These are phyloP conservation scores for Candida coquimbonensis DNA, from an alignment of 805 yeast genomes.

Conservation along the genomic window DNA sequence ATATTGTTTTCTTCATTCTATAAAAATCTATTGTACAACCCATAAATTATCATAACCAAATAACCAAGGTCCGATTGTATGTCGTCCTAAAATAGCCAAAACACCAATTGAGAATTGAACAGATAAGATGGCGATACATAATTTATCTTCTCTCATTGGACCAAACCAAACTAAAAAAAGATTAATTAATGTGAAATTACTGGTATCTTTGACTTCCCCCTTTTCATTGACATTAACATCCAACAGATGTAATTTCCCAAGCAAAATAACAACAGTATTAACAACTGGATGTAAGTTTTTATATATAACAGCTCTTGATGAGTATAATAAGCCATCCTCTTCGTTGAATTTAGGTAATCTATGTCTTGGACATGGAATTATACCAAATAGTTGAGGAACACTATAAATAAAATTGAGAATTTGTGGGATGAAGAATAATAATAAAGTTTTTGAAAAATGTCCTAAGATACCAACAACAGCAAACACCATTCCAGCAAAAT, in stretches of 20 bases:
- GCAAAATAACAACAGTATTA: slow-evolving; percentile 32
- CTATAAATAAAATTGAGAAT: slow-evolving; percentile 85
- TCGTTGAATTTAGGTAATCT: slow-evolving; percentile 75
- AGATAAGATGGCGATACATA: slow-evolving; percentile 53
- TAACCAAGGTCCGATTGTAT: slow-evolving; percentile 74
- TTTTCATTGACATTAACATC: slow-evolving; percentile 30
- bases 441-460: slow-evolving; percentile 88
- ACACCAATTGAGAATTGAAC: slow-evolving; percentile 66
- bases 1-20: background rate
- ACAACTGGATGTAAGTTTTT: slow-evolving; percentile 28
- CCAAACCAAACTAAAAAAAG: slow-evolving; percentile 80
- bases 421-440: slow-evolving; percentile 85
- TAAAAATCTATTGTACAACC: slow-evolving; percentile 19
- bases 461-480: slow-evolving; percentile 96
- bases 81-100: slow-evolving; percentile 62
- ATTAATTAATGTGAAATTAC: slow-evolving; percentile 82
- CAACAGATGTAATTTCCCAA: slow-evolving; percentile 47
- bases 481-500: slow-evolving; percentile 97
- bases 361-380: slow-evolving; percentile 94
- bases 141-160: slow-evolving; percentile 76
- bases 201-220: slow-evolving; percentile 19
- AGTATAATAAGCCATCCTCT: slow-evolving; percentile 65
- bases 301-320: slow-evolving; percentile 48
- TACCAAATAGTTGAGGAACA: slow-evolving; percentile 80
- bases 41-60: slow-evolving; percentile 85